Conservation (phyloP, 768 basidiomycete genomes). For the Wakefieldia striispora region DNA sequence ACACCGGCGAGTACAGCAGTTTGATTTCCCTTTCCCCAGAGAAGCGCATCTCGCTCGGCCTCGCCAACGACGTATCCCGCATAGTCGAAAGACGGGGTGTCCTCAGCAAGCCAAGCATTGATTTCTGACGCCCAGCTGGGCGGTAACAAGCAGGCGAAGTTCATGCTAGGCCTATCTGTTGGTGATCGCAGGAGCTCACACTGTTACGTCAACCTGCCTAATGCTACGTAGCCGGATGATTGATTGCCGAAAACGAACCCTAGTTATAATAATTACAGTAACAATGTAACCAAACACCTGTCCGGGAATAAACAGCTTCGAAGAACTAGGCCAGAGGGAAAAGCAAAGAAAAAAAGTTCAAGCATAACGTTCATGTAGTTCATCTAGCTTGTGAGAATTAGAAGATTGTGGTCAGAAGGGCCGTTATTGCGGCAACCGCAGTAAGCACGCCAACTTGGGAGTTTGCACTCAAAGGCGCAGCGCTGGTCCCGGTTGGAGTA, state of each 20-base stretch:
- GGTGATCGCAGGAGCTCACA: too few relatives aligned
- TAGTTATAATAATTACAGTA: background rate
- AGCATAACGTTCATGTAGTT: background rate
- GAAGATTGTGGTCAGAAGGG: slow-evolving; percentile 25
- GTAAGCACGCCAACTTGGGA: slow-evolving; percentile 33
- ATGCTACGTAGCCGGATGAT: too few relatives aligned
- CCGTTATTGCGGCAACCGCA: slow-evolving; percentile 36
- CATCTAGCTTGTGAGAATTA: slow-evolving; percentile 10
- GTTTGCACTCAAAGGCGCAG: slow-evolving; percentile 29
- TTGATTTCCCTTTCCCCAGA: slow-evolving; percentile 86
- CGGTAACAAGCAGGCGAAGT: slow-evolving; percentile 73
- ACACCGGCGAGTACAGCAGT: slow-evolving; percentile 85
- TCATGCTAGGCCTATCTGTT: slow-evolving; percentile 15
- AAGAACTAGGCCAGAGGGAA: background rate
- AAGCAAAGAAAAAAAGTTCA: background rate
- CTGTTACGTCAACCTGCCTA: too few relatives aligned
- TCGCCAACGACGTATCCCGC: slow-evolving; percentile 97
- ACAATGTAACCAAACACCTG: background rate
- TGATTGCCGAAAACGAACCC: too few relatives aligned
- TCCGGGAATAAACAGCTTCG: background rate
- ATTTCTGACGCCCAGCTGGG: slow-evolving; percentile 90
- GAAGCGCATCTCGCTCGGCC: slow-evolving; percentile 76
- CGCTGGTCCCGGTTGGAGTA: slow-evolving; percentile 29
- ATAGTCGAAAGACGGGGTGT: slow-evolving; percentile 95
- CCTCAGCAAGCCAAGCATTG: slow-evolving; percentile 82